These are phyloP conservation scores for Thinopyrum elongatum DNA, from an alignment of 176 grass and related monocot species.

Conservation along the genomic window DNA sequence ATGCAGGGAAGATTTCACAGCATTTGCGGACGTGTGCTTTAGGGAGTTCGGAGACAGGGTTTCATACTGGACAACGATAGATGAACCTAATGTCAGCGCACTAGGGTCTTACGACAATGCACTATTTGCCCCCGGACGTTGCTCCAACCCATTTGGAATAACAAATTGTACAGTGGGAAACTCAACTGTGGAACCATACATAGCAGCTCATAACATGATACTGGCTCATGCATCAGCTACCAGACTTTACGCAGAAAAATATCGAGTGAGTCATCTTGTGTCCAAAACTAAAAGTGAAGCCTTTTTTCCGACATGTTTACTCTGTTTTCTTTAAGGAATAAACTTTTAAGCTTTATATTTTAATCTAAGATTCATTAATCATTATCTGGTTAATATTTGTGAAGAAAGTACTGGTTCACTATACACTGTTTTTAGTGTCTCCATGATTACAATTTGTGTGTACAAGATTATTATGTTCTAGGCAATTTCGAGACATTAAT, in stretches of 20 bases:
- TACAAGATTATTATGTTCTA: background rate
- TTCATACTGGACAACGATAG: slow-evolving; percentile 41
- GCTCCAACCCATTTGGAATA: slow-evolving; percentile 58
- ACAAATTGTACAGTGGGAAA: slow-evolving; percentile 44
- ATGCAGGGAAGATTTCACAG: slow-evolving; percentile 50
- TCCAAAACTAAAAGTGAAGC: background rate
- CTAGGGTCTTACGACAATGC: slow-evolving; percentile 31
- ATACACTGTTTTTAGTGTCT: background rate
- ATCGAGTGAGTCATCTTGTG: slow-evolving; percentile 35
- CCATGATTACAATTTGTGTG: background rate
- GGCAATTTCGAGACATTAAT: background rate
- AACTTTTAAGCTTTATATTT: background rate
- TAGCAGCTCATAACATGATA: slow-evolving; percentile 51
- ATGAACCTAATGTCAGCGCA: slow-evolving; percentile 7
- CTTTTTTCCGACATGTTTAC: background rate
- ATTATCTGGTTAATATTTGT: background rate
- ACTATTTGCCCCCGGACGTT: slow-evolving; percentile 37
- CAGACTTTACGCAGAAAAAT: slow-evolving; percentile 45
- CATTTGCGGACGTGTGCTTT: slow-evolving; percentile 53
- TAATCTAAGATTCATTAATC: background rate
- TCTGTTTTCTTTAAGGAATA: background rate
- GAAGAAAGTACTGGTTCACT: background rate
- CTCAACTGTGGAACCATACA: slow-evolving; percentile 65
- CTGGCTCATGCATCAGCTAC: slow-evolving; percentile 43
- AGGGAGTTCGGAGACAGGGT: slow-evolving; percentile 50